Percentiles rank a stretch among this genome's conserved stretches.
Evolutionary conservation across 192 early-diverging fungal genomes (phyloP).

Genomic region (Umbelopsis vinacea): DNA sequence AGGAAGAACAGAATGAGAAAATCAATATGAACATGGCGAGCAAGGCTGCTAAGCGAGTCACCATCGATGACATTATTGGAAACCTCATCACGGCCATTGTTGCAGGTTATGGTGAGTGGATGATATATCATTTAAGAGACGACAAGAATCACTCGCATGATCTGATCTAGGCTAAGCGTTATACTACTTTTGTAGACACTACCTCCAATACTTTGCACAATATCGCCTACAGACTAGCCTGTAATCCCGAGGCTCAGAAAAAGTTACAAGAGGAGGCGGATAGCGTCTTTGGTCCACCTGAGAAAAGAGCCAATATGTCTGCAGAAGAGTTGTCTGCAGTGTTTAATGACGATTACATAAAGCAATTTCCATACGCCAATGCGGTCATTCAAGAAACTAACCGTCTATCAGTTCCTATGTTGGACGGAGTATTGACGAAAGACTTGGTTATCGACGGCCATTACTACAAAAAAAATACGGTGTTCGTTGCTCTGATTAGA

Average conservation of each 20-base stretch:
- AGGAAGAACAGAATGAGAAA: neutral
- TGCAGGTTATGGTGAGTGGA: constrained; percentile 24
- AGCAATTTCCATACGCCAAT: constrained; percentile 12
- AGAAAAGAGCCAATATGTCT: neutral
- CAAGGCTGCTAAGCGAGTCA: constrained; percentile 7
- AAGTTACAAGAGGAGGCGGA: constrained; percentile 15
- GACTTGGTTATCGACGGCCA: neutral
- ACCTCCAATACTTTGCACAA: constrained; percentile 14
- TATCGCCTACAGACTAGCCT: neutral
- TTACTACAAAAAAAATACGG: neutral
- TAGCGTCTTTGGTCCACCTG: neutral
- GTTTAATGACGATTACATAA: constrained; percentile 1
- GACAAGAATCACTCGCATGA: too few species aligned
- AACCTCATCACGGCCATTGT: constrained; percentile 20
- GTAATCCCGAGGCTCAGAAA: neutral
- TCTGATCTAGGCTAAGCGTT: too few species aligned
- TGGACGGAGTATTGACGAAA: neutral
- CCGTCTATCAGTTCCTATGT: neutral
- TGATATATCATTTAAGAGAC: too few species aligned
- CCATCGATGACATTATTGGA: constrained; percentile 18
- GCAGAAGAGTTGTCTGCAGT: neutral
- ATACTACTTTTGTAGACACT: constrained; percentile 2
- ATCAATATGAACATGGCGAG: neutral
- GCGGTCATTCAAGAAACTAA: constrained; percentile 14
- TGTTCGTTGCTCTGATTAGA: neutral